These are phyloP conservation scores for Gamarada debralockiae DNA, from an alignment of 495 filamentous ascomycete genomes.

Conservation along the genomic window DNA sequence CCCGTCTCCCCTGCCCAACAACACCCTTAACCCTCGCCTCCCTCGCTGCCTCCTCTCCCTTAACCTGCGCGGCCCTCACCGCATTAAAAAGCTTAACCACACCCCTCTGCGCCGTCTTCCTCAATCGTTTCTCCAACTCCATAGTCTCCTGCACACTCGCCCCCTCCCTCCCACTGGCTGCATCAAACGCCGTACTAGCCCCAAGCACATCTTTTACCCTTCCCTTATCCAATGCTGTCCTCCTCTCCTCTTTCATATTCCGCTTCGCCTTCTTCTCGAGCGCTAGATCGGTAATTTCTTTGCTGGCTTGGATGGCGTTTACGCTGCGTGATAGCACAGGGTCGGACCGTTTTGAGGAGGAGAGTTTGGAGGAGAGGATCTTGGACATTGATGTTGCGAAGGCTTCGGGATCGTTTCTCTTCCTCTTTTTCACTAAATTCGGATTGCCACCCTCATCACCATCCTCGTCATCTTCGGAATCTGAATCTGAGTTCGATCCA, in stretches of 20 bases:
- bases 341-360: slow-evolving; percentile 72
- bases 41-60: slow-evolving; percentile 69
- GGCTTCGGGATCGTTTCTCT: slow-evolving; percentile 85
- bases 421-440: slow-evolving; percentile 34
- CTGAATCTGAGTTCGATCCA: slow-evolving; percentile 34
- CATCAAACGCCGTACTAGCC: slow-evolving; percentile 40
- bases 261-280: slow-evolving; percentile 76
- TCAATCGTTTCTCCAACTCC: slow-evolving; percentile 75
- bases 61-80: slow-evolving; percentile 85
- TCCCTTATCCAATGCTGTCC: slow-evolving; percentile 77
- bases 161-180: slow-evolving; percentile 38
- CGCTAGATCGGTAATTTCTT: slow-evolving; percentile 64
- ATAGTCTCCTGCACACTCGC: slow-evolving; percentile 53
- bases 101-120: slow-evolving; percentile 85
- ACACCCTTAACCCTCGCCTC: slow-evolving; percentile 66
- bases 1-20: slow-evolving; percentile 64
- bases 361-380: slow-evolving; percentile 84
- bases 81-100: slow-evolving; percentile 96
- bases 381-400: slow-evolving; percentile 90
- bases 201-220: slow-evolving; percentile 77
- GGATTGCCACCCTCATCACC: slow-evolving; percentile 34
- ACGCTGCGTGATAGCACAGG: slow-evolving; percentile 82
- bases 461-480: slow-evolving; percentile 29
- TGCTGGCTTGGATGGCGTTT: slow-evolving; percentile 59
- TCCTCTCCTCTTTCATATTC: slow-evolving; percentile 77